These are phyloP conservation scores for Macroventuria anomochaeta DNA, from an alignment of 2,329 filamentous ascomycete species.

Conservation along the genomic window DNA sequence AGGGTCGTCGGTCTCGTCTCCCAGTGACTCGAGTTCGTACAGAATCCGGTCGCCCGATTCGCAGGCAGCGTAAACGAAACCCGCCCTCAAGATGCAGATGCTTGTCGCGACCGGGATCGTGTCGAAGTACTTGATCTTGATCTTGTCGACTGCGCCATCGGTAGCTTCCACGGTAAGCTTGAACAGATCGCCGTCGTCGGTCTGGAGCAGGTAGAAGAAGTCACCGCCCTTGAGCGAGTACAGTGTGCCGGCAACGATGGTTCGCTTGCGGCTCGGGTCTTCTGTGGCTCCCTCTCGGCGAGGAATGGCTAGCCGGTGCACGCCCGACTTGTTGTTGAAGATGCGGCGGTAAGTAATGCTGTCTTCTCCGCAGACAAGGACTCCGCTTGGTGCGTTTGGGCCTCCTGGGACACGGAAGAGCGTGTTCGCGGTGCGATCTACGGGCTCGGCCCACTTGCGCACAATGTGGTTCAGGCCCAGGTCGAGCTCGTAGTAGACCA, in stretches of 20 bases:
- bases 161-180: slow-evolving; percentile 96
- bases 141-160: slow-evolving; percentile 63
- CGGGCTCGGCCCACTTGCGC: slow-evolving; percentile 92
- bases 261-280: slow-evolving; percentile 87
- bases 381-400: slow-evolving; percentile 90
- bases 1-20: slow-evolving; percentile 89
- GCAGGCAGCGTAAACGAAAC: slow-evolving; percentile 90
- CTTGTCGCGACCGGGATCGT: slow-evolving; percentile 88
- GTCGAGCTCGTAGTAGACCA: slow-evolving; percentile 98
- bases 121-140: slow-evolving; percentile 98
- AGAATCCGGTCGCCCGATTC: slow-evolving; percentile 94
- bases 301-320: slow-evolving; percentile 88
- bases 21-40: slow-evolving; percentile 96
- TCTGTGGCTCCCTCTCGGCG: slow-evolving; percentile 86
- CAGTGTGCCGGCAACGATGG: slow-evolving; percentile 90
- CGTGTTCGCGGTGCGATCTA: slow-evolving; percentile 86
- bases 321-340: slow-evolving; percentile 71
- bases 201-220: slow-evolving; percentile 96
- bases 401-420: slow-evolving; percentile 96
- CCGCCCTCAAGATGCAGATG: slow-evolving; percentile 92
- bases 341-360: slow-evolving; percentile 97
- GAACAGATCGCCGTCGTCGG: slow-evolving; percentile 97
- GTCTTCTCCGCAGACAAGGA: slow-evolving; percentile 92
- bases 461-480: slow-evolving; percentile 97
- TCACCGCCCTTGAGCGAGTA: slow-evolving; percentile 89